These are phyloP conservation scores for Jamesozyma hellenica DNA, from an alignment of 805 yeast species.

Conservation along the genomic window DNA sequence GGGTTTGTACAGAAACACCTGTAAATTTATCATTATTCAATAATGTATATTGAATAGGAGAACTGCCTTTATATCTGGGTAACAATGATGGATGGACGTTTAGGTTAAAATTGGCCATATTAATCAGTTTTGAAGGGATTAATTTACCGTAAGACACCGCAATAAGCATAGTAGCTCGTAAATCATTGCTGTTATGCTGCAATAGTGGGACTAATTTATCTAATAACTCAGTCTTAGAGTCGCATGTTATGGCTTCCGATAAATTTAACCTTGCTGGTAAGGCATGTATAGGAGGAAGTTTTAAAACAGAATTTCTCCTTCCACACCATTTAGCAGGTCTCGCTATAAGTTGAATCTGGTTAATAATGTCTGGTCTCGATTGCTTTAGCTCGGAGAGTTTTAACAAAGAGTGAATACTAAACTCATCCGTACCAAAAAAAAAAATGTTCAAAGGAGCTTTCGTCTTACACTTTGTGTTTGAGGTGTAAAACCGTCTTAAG, in stretches of 20 bases:
- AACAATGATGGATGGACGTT: slow-evolving; percentile 89
- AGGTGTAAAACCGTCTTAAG: too few relatives aligned
- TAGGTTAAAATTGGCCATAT: slow-evolving; percentile 44
- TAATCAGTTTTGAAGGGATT: slow-evolving; percentile 56
- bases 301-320: slow-evolving; percentile 36
- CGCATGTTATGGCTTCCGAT: slow-evolving; percentile 14
- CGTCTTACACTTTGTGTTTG: too few relatives aligned
- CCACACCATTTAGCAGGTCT: slow-evolving; percentile 57
- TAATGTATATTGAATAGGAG: slow-evolving; percentile 78
- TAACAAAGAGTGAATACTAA: slow-evolving; percentile 48
- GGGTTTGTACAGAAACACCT: slow-evolving; percentile 83
- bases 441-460: slow-evolving; percentile 34
- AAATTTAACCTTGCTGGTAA: slow-evolving; percentile 31
- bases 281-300: slow-evolving; percentile 45
- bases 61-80: slow-evolving; percentile 77
- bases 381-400: slow-evolving; percentile 26
- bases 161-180: slow-evolving; percentile 45
- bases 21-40: slow-evolving; percentile 51
- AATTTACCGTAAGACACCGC: slow-evolving; percentile 87
- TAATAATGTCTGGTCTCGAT: slow-evolving; percentile 11
- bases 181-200: slow-evolving; percentile 4
- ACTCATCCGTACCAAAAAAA: slow-evolving; percentile 70
- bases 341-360: slow-evolving; percentile 50
- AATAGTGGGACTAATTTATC: slow-evolving; percentile 5
- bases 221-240: slow-evolving; percentile 15